Evolutionary conservation across 2,329 filamentous ascomycete genomes (phyloP), one percentile per base, ranked within the genome.

Genomic region (Diaporthe vaccinii): DNA sequence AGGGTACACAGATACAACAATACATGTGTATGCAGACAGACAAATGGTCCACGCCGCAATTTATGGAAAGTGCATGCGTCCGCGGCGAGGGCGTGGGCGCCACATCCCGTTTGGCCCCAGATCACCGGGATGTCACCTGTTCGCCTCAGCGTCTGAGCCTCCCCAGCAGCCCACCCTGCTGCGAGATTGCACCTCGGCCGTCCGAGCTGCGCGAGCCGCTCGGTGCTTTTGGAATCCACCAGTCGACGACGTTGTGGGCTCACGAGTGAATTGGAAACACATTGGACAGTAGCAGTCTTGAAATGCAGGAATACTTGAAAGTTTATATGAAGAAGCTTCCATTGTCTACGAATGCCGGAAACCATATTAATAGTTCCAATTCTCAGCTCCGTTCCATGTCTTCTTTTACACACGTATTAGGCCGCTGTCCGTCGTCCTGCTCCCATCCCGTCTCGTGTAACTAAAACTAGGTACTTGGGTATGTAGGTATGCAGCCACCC

Each of bases 191-290:
- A 10, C 62, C 62, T 67, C 44, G 44, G 61, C 44, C 28, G 41
- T 67, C 58, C 58, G 58, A 62, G 58, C 58, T 62, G 14, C 2
- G 57, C 57, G 58, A 61, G 58, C 58, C n/a, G 58, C 36, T 61
- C 36, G 58, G 58, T 10, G 36, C 9, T 61, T 34, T 49, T 6
- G 17, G 15, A 22, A 46, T 31, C 58, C 36, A 62, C 36, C 58
- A 46, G 4, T 31, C n/a, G 17, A 28, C 15, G 14, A 34, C 25
- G 2, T 65, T 31, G 25, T n/a, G 41, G 15, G 25, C 0, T 46
- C 5, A 7, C 3, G 39, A 46, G 12, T 15, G 17, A 22, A 20
- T 41, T 20, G 22, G 12, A 5, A 12, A 8, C 9, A 3, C 7
- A 4, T 39, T 59, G 10, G 20, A 34, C 28, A 3, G 57, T 9